Evolutionary conservation across 441 rosid genomes (phyloP), one percentile per base, ranked within the genome.

Genomic region (Isatis lusitanica): DNA sequence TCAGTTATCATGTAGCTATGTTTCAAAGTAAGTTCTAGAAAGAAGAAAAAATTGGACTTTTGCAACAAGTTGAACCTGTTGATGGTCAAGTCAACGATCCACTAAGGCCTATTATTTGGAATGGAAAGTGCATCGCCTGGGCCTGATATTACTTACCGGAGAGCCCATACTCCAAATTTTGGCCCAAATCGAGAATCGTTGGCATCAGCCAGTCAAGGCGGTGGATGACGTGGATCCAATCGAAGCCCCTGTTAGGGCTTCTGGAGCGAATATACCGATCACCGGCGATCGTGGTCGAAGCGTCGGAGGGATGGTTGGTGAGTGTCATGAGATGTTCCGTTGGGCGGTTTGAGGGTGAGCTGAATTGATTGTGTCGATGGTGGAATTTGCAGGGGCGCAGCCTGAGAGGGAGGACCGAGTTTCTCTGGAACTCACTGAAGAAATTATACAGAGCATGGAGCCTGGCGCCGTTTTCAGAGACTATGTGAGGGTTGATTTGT

Each of bases 371-470:
- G 21, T 9, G 36, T 5, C 7, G 1, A 5, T 63, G 58, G 47
- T 31, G 50, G 42, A 70, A 66, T 21, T 18, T 47, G 9, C 67
- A 88, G 97, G 89, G 40, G 59, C 81, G 4, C 88, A 78, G 77
- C 33, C 82, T 4, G 96, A 92, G 72, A 87, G 86, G 80, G 98
- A 93, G 74, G 96, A 93, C 33, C 87, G 87, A 79, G 96, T 90
- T 7, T 87, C 96, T 0, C 68, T 91, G 80, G 98, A 94, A 73
- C 89, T 94, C 59, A 85, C 83, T 1, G 96, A 91, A 68, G 97
- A 92, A 80, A 85, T 86, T 66, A 66, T 92, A 40, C 91, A 88
- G 79, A 89, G 97, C 88, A 92, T 94, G 98, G 98, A 92, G 81
- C 85, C 87, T 47, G 98, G 94, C 77, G 86, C 90, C 85, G 86